A percentile compares a stretch with the other conserved stretches of the same genome.
phyloP scores from a whole-genome alignment of 495 filamentous ascomycete genomes.

The Xylaria nigripes region DNA sequence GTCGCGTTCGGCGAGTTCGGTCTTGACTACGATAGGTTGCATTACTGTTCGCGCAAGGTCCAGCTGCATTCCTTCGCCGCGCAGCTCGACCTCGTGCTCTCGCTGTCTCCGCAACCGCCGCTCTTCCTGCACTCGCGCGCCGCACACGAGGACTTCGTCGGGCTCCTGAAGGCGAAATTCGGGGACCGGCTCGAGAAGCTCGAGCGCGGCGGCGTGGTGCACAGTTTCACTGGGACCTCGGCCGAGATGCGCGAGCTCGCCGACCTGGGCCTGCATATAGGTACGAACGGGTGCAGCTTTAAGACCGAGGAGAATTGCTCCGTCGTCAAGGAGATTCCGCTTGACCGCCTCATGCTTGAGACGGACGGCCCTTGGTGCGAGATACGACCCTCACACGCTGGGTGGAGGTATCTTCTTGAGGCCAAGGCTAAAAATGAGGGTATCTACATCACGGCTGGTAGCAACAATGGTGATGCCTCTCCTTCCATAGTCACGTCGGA shows the following conservation, averaged over 20 bases:
- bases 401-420: conserved; percentile 45
- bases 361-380: conserved; percentile 92
- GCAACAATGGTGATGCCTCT: neutral
- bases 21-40: conserved; percentile 88
- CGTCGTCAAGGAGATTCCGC: conserved; percentile 66
- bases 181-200: conserved; percentile 44
- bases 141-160: conserved; percentile 72
- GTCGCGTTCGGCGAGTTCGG: conserved; percentile 94
- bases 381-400: conserved; percentile 56
- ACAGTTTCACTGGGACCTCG: conserved; percentile 80
- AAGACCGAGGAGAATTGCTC: conserved; percentile 84
- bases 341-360: conserved; percentile 76
- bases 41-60: conserved; percentile 62
- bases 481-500: neutral
- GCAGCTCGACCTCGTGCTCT: conserved; percentile 63
- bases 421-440: conserved; percentile 11
- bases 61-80: conserved; percentile 79
- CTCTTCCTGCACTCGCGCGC: conserved; percentile 88
- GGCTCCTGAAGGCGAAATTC: conserved; percentile 43
- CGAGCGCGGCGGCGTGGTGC: conserved; percentile 69
- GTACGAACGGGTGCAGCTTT: conserved; percentile 85
- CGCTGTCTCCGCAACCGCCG: conserved; percentile 64
- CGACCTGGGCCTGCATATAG: conserved; percentile 69
- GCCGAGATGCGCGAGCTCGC: conserved; percentile 75
- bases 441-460: neutral